Evolutionary conservation across 768 basidiomycete species (phyloP), one percentile per base, ranked within the genome.

Genomic region (Mycena epipterygia): DNA sequence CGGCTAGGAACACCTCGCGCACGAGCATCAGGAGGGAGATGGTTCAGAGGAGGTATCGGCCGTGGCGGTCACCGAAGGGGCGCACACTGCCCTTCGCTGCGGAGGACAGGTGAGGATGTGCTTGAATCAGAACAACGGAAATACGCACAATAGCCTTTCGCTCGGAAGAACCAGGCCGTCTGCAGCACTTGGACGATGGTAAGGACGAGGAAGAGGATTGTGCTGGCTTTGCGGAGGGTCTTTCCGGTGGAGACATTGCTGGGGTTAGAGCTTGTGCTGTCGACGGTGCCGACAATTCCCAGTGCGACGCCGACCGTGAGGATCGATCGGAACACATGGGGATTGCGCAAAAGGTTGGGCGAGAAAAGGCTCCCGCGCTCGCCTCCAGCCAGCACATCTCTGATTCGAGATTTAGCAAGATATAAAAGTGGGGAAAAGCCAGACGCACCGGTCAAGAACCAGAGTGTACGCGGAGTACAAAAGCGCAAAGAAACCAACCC

Each of bases 401-500:
- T 80, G 30, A 52, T 9, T 21, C 13, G 23, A 46, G 19, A 7
- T 60, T 46, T 21, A 37, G 16, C 48, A 25, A 27, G 25, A 37
- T 25, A 13, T 19, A 13, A 58, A 35, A 5, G n/a, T 39, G 11
- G 32, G 44, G 12, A 30, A 51, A 11, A 64, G 77, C 41, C 62
- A 0, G 17, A 68, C 67, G 42, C 39, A 86, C 86, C 84, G 76
- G 63, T 86, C 84, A 19, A 84, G 69, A 9, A 84, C 82, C 2
- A 86, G 79, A 0, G 79, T 83, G 60, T 84, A 86, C 0, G 83
- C 79, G 1, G 84, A 81, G 55, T 82, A 84, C 19, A 87, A 71
- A 3, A 87, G 74, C 23, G 81, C 83, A 41, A 85, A 82, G 73
- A 84, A 87, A 5, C 86, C 86, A 29, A 84, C 80, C 0, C 81